Percentiles rank a stretch among this genome's conserved stretches.
Conservation (phyloP, 805 yeast genomes). For the Sugiyamaella americana region DNA sequence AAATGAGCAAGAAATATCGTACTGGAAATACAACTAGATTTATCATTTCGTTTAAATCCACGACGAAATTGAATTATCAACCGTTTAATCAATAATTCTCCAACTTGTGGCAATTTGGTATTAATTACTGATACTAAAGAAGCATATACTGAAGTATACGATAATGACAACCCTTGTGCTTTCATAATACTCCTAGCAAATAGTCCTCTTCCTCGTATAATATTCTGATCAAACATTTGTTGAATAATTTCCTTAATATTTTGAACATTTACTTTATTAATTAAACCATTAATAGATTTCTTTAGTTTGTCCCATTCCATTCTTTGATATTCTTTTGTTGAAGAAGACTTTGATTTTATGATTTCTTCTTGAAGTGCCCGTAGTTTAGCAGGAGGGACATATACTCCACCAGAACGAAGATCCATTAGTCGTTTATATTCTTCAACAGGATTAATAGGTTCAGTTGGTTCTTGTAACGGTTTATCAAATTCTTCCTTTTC, state of each 20-base stretch:
- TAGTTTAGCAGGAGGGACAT: conserved; percentile 51
- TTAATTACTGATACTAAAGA: conserved; percentile 55
- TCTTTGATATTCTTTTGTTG: conserved; percentile 42
- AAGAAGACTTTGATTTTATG: conserved; percentile 22
- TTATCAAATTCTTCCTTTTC: not conserved
- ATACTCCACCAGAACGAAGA: conserved; percentile 41
- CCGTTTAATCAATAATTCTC: conserved; percentile 49
- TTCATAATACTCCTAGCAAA: conserved; percentile 53
- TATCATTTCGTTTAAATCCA: conserved; percentile 44
- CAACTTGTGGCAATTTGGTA: conserved; percentile 63
- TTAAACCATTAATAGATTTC: conserved; percentile 41
- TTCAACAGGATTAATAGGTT: conserved; percentile 24
- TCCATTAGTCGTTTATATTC: conserved; percentile 36
- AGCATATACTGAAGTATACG: conserved; percentile 47
- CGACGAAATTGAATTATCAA: conserved; percentile 53
- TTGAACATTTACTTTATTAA: conserved; percentile 41
- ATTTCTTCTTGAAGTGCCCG: conserved; percentile 38
- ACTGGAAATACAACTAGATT: conserved; percentile 38
- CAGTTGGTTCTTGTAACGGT: not conserved
- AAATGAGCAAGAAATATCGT: conserved; percentile 54
- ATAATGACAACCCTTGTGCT: conserved; percentile 40
- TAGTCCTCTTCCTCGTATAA: conserved; percentile 56
- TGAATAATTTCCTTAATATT: conserved; percentile 46
- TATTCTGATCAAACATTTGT: conserved; percentile 50
- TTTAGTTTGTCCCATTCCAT: conserved; percentile 52